A percentile compares a stretch with the other conserved stretches of the same genome.
Conservation (phyloP, 192 early-diverging fungal genomes). For the Phlyctochytrium planicorne region DNA sequence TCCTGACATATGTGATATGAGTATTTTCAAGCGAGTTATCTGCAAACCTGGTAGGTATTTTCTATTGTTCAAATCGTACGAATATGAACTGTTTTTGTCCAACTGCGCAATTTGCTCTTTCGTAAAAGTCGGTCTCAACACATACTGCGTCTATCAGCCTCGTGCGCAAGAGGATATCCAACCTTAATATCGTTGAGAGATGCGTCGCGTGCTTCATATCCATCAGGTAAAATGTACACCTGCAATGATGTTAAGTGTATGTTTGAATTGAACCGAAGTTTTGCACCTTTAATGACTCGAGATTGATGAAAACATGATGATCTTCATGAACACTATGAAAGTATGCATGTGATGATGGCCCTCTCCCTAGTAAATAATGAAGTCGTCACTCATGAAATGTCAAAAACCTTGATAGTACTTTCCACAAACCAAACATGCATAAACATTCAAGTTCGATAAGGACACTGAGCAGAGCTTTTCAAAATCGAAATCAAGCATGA, state of each 20-base stretch:
- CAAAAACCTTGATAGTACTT: constrained; percentile 50
- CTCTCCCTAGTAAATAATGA: constrained; percentile 60
- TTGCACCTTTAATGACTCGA: constrained; percentile 70
- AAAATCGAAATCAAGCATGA: constrained; percentile 96
- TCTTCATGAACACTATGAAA: constrained; percentile 93
- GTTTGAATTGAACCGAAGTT: constrained; percentile 5
- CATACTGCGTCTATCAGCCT: constrained; percentile 54
- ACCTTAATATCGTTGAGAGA: constrained; percentile 93
- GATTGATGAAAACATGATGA: constrained; percentile 95
- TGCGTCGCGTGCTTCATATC: constrained; percentile 82
- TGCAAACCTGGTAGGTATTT: constrained; percentile 78
- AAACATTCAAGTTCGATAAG: constrained; percentile 89
- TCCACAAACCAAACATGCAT: constrained; percentile 94
- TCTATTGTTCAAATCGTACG: constrained; percentile 84
- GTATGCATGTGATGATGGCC: constrained; percentile 88
- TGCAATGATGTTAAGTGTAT: constrained; percentile 20
- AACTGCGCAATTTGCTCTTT: constrained; percentile 61
- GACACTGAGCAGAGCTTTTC: constrained; percentile 97
- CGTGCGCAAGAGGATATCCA: neutral
- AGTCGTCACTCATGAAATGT: neutral
- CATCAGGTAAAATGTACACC: constrained; percentile 91
- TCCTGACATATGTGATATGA: constrained; percentile 45
- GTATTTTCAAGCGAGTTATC: too few species aligned
- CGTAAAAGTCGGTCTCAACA: constrained; percentile 79
- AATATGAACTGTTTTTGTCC: constrained; percentile 57